Conservation (phyloP, 129 eudicot species). For the Centella asiatica region DNA sequence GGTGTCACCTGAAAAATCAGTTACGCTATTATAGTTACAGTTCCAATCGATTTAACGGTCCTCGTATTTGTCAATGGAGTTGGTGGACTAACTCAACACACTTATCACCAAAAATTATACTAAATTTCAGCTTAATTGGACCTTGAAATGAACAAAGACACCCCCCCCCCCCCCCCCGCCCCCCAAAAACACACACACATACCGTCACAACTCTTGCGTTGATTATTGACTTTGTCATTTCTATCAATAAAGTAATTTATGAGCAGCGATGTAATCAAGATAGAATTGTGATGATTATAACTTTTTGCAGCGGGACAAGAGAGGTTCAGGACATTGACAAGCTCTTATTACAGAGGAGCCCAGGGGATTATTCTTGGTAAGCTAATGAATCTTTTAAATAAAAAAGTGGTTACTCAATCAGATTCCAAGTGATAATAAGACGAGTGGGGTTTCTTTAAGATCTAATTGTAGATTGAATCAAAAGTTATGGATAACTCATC, state of each 20-base stretch:
- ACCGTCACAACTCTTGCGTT: no score
- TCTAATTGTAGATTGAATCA: neutral
- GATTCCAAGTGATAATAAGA: no score
- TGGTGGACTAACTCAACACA: neutral
- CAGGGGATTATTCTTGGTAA: slow-evolving; percentile 91
- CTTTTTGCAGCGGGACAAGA: slow-evolving; percentile 86
- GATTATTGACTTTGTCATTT: neutral
- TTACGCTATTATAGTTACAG: no score
- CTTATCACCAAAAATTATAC: neutral
- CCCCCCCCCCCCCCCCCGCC: no score
- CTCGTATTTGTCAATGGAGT: neutral
- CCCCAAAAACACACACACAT: no score
- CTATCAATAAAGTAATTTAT: neutral
- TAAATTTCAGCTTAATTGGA: neutral
- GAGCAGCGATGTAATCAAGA: neutral
- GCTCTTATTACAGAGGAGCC: slow-evolving; percentile 92
- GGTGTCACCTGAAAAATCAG: neutral
- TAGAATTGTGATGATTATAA: slow-evolving; percentile 14
- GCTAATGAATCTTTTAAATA: neutral
- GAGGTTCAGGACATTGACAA: slow-evolving; percentile 90
- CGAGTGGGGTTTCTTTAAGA: no score
- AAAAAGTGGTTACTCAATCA: neutral
- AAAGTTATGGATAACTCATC: no score
- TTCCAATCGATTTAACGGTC: neutral
- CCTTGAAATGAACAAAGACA: neutral